These are phyloP conservation scores for Hymenoscyphus infarciens DNA, from an alignment of 2,329 filamentous ascomycete species.

Conservation along the genomic window DNA sequence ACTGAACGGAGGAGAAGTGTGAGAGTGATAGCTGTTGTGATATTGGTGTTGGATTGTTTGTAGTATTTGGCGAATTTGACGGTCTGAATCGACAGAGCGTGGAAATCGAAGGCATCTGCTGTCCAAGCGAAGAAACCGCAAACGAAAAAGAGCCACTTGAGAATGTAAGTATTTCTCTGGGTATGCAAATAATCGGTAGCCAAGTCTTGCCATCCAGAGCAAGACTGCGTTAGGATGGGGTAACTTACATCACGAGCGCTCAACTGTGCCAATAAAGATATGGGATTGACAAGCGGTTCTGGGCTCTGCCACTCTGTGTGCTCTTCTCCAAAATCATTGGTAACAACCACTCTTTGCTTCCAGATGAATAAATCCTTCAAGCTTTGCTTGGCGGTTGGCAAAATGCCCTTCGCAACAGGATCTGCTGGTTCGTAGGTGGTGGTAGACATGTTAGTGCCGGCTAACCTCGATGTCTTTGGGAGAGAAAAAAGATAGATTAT, in stretches of 20 bases:
- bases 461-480: neutral
- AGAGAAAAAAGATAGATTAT: neutral
- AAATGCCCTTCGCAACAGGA: slow-evolving; percentile 61
- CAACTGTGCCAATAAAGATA: slow-evolving; percentile 63
- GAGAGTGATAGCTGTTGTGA: slow-evolving; percentile 42
- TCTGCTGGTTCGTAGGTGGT: slow-evolving; percentile 48
- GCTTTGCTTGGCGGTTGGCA: slow-evolving; percentile 62
- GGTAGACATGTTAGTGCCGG: slow-evolving; percentile 3
- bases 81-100: slow-evolving; percentile 74
- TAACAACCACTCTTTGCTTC: slow-evolving; percentile 68
- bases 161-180: neutral
- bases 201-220: neutral
- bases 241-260: slow-evolving; percentile 46
- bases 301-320: slow-evolving; percentile 66
- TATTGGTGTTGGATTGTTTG: slow-evolving; percentile 49
- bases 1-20: slow-evolving; percentile 67
- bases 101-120: slow-evolving; percentile 68
- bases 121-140: slow-evolving; percentile 25
- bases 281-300: slow-evolving; percentile 62
- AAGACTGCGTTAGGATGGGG: neutral
- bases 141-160: slow-evolving; percentile 66
- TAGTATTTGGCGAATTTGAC: slow-evolving; percentile 63
- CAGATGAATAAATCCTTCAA: slow-evolving; percentile 65
- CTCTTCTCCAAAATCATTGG: slow-evolving; percentile 61
- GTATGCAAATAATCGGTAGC: neutral